These are phyloP conservation scores for Tuber calosporum DNA, from an alignment of 495 filamentous ascomycete species.

Conservation along the genomic window DNA sequence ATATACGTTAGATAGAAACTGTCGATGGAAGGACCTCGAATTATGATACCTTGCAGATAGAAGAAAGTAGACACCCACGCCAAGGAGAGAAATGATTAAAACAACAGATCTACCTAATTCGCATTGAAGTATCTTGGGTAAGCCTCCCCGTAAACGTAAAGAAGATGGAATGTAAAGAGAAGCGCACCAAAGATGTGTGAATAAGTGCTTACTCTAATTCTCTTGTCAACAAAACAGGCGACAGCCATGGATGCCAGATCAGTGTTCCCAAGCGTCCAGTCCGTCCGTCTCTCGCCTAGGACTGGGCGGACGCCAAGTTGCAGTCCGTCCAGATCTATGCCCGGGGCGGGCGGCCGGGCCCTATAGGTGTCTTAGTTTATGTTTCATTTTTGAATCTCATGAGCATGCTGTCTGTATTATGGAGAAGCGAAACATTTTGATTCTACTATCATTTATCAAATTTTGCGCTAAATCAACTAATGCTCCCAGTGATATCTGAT, in stretches of 20 bases:
- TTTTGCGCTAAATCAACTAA: no score
- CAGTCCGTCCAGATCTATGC: no score
- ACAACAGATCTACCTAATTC: conserved; percentile 44
- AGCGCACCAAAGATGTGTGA: conserved; percentile 49
- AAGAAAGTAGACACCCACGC: conserved; percentile 50
- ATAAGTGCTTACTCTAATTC: conserved; percentile 48
- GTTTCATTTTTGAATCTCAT: no score
- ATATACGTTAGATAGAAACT: conserved; percentile 13
- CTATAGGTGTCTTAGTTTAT: no score
- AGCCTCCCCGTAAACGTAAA: conserved; percentile 43
- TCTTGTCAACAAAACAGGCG: not conserved
- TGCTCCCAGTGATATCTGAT: no score
- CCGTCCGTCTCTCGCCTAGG: no score
- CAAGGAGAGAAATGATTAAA: conserved; percentile 49
- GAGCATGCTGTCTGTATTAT: no score
- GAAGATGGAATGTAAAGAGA: conserved; percentile 46
- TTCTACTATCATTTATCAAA: no score
- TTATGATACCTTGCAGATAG: conserved; percentile 45
- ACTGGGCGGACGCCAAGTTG: no score
- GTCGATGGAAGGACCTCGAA: conserved; percentile 1
- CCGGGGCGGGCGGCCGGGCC: no score
- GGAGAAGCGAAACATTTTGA: no score
- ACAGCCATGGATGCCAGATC: not conserved
- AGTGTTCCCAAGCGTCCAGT: no score
- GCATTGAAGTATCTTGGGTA: conserved; percentile 42